A percentile compares a stretch with the other conserved stretches of the same genome.
phyloP scores from a whole-genome alignment of 257 asterid species.

The Solanum sparsipilum region DNA sequence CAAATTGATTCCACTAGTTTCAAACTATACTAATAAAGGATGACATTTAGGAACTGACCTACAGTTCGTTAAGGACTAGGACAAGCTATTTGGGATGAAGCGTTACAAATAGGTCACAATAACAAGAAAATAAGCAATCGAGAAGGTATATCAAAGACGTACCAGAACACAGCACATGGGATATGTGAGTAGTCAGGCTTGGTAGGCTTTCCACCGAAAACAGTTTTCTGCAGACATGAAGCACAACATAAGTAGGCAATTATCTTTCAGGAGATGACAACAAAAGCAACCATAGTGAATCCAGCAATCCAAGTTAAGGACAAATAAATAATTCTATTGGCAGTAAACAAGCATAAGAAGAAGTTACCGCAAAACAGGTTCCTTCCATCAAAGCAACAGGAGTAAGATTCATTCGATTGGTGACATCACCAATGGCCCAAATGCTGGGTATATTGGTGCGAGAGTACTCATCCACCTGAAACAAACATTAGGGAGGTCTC shows the following conservation, averaged over 20 bases:
- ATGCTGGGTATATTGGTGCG: constrained; percentile 90
- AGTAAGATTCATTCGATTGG: constrained; percentile 89
- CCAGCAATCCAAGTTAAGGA: background rate
- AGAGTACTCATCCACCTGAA: constrained; percentile 72
- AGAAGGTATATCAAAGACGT: constrained; percentile 1
- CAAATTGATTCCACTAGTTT: background rate
- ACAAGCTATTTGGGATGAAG: background rate
- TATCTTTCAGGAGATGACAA: background rate
- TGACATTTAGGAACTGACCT: background rate
- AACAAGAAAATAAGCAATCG: background rate
- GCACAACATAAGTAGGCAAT: background rate
- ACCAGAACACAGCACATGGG: constrained; percentile 97
- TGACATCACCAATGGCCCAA: constrained; percentile 96
- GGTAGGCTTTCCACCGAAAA: constrained; percentile 74
- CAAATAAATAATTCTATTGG: background rate
- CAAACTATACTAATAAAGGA: background rate
- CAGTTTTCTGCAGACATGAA: constrained; percentile 71
- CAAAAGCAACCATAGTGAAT: background rate
- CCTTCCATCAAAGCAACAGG: constrained; percentile 99
- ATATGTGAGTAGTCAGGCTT: constrained; percentile 58
- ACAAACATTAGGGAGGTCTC: background rate
- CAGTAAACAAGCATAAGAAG: background rate
- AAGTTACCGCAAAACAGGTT: constrained; percentile 70
- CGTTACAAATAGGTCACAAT: background rate
- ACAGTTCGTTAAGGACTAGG: background rate